These are phyloP conservation scores for Alloascoidea africana DNA, from an alignment of 805 yeast species.

Conservation along the genomic window DNA sequence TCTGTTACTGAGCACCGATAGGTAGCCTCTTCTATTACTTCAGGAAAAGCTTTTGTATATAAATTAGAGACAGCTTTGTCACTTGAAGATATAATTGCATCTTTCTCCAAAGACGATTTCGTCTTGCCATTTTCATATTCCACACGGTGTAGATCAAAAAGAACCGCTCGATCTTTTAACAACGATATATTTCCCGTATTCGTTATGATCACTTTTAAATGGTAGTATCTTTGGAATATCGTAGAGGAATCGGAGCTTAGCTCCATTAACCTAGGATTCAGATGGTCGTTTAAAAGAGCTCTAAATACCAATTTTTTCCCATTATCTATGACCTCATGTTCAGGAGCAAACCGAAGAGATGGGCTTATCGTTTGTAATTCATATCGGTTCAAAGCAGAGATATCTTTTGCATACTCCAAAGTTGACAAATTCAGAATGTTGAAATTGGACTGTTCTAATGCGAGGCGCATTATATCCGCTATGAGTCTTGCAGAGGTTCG, in stretches of 20 bases:
- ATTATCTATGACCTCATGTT: background rate
- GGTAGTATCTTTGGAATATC: background rate
- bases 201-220: background rate
- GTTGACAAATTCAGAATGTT: no score
- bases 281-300: background rate
- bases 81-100: background rate
- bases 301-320: conserved; percentile 1
- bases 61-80: background rate
- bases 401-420: background rate
- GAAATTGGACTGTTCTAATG: no score
- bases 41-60: background rate
- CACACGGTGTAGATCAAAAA: background rate
- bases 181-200: background rate
- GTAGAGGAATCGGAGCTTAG: no score
- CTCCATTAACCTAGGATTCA: background rate
- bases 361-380: background rate
- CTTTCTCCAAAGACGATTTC: background rate
- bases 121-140: background rate
- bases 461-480: conserved; percentile 15
- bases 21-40: background rate
- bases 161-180: no score
- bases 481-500: conserved; percentile 13
- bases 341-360: conserved; percentile 1
- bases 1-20: conserved; percentile 7
- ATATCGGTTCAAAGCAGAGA: background rate